Conservation (phyloP, 371 early-diverging fungal genomes). For the Rhizomucor pusillus region DNA sequence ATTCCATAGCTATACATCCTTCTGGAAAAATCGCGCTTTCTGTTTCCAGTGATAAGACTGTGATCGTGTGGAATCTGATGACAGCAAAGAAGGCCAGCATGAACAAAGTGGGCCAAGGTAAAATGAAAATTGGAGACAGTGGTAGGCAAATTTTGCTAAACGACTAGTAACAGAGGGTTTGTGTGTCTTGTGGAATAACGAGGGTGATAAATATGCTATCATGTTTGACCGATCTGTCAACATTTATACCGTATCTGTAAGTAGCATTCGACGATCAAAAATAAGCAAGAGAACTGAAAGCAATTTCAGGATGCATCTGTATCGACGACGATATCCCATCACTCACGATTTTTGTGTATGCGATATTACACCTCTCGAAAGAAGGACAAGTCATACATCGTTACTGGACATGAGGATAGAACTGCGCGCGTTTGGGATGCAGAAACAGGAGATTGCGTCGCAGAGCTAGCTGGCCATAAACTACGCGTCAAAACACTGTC, state of each 20-base stretch:
- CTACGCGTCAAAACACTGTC: conserved; percentile 45
- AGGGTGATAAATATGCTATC: conserved; percentile 76
- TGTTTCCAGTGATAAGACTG: conserved; percentile 77
- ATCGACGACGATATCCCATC: conserved; percentile 45
- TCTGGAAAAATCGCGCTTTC: conserved; percentile 88
- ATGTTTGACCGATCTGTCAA: conserved; percentile 69
- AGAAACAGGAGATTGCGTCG: conserved; percentile 51
- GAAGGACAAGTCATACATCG: conserved; percentile 55
- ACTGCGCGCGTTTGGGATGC: conserved; percentile 63
- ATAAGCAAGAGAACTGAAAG: neutral
- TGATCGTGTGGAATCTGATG: conserved; percentile 89
- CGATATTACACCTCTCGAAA: conserved; percentile 40
- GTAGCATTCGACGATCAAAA: conserved; percentile 7
- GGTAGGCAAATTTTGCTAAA: neutral
- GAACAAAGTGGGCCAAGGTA: conserved; percentile 49
- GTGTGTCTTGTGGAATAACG: conserved; percentile 73
- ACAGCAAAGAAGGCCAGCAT: conserved; percentile 80
- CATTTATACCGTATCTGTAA: conserved; percentile 67
- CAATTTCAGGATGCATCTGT: conserved; percentile 51
- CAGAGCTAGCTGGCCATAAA: conserved; percentile 60
- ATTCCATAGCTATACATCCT: conserved; percentile 87
- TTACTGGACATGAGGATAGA: conserved; percentile 76
- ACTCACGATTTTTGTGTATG: conserved; percentile 48
- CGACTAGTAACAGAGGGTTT: conserved; percentile 44
- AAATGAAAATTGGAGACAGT: neutral